These are phyloP conservation scores for Tylopilus sp. DNA, from an alignment of 1,284 basidiomycete genomes.

Conservation along the genomic window DNA sequence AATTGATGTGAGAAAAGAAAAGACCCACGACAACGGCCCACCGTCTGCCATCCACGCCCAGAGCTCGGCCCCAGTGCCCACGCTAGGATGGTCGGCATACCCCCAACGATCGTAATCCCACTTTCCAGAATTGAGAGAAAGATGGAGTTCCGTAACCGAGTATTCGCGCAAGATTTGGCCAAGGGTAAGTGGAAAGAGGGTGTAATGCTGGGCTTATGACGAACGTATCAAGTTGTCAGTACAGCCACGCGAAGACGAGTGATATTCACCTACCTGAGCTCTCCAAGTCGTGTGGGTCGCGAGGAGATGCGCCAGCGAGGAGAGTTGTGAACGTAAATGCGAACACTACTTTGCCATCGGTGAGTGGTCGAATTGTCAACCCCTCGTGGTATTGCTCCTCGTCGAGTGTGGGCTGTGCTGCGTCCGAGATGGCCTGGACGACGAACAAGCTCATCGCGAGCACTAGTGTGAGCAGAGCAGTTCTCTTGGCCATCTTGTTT, in stretches of 20 bases:
- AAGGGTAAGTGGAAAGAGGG: conserved; percentile 86
- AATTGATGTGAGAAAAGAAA: background rate
- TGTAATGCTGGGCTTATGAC: conserved; percentile 79
- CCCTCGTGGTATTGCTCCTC: conserved; percentile 77
- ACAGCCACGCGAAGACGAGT: background rate
- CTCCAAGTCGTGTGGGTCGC: conserved; percentile 61
- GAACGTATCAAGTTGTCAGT: conserved; percentile 5
- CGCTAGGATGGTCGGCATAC: conserved; percentile 80
- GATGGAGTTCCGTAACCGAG: conserved; percentile 87
- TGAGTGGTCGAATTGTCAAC: conserved; percentile 78
- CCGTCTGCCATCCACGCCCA: conserved; percentile 89
- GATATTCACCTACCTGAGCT: conserved; percentile 52
- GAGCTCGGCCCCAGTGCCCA: conserved; percentile 88
- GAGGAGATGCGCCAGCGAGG: conserved; percentile 63
- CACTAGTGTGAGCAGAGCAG: conserved; percentile 2
- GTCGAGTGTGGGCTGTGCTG: background rate
- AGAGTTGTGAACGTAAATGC: conserved; percentile 87
- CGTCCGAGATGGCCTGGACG: conserved; percentile 9
- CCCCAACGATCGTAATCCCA: conserved; percentile 94
- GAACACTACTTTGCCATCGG: conserved; percentile 87
- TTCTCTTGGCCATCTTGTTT: conserved; percentile 14
- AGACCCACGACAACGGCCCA: conserved; percentile 59
- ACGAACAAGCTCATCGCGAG: conserved; percentile 24
- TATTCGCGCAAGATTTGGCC: conserved; percentile 90
- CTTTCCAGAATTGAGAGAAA: conserved; percentile 89